These are phyloP conservation scores for Piper longum DNA, from an alignment of 164 flowering plant species.

Conservation along the genomic window DNA sequence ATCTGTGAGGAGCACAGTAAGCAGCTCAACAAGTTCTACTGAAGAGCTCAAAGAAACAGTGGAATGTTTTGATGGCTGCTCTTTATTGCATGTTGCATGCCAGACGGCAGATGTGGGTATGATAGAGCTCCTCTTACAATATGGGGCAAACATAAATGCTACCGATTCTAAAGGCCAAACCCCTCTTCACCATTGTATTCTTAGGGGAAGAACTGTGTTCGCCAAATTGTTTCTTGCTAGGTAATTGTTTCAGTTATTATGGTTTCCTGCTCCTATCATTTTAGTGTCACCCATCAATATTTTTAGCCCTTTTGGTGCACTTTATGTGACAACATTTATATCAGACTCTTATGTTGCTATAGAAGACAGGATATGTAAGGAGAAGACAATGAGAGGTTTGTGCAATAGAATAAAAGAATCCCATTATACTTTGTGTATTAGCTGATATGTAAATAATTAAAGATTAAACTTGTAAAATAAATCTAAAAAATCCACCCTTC, in stretches of 20 bases:
- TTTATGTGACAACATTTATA: too few species aligned
- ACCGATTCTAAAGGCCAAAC: constrained; percentile 59
- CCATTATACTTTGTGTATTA: too few species aligned
- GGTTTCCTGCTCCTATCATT: neutral
- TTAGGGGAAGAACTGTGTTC: constrained; percentile 29
- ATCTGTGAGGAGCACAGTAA: constrained; percentile 18
- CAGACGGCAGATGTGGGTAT: constrained; percentile 65
- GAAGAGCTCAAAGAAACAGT: constrained; percentile 22
- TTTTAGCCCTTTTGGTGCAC: too few species aligned
- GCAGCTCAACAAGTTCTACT: constrained; percentile 11
- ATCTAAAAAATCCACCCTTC: too few species aligned
- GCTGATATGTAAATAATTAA: too few species aligned
- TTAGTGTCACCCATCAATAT: too few species aligned
- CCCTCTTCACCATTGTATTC: constrained; percentile 61
- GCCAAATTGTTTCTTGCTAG: constrained; percentile 58
- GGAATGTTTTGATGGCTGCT: constrained; percentile 40
- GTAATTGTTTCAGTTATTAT: constrained; percentile 15
- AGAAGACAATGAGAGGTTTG: too few species aligned
- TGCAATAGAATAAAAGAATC: too few species aligned
- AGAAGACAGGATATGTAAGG: too few species aligned
- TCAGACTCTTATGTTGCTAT: too few species aligned
- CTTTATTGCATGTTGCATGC: constrained; percentile 82
- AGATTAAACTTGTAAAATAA: too few species aligned
- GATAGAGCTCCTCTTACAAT: constrained; percentile 84
- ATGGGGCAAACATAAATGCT: constrained; percentile 64